Conservation (phyloP, 2,329 filamentous ascomycete species). For the Elsinoe necatrix region DNA sequence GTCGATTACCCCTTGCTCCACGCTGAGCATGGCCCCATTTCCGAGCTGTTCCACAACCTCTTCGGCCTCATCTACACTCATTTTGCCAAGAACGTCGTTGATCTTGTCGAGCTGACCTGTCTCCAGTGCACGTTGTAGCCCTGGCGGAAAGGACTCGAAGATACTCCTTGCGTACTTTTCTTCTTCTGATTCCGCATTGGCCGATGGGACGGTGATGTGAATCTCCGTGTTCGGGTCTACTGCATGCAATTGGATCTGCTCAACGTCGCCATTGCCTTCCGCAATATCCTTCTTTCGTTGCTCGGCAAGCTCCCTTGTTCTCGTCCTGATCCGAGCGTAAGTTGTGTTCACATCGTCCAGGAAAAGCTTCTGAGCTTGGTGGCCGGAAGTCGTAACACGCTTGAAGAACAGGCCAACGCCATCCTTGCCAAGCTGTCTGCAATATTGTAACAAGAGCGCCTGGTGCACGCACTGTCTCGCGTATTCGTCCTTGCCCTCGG, state of each 20-base stretch:
- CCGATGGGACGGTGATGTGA: slow-evolving; percentile 72
- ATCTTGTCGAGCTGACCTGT: slow-evolving; percentile 84
- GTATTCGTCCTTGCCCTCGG: slow-evolving; percentile 64
- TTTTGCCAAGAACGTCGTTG: slow-evolving; percentile 77
- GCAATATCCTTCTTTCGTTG: slow-evolving; percentile 43
- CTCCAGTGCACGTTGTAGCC: slow-evolving; percentile 72
- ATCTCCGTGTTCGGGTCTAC: slow-evolving; percentile 92
- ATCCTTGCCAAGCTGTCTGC: slow-evolving; percentile 76
- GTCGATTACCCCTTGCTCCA: slow-evolving; percentile 92
- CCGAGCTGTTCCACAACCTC: slow-evolving; percentile 72
- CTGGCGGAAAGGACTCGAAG: slow-evolving; percentile 75
- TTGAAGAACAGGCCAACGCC: slow-evolving; percentile 93
- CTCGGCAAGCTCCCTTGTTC: slow-evolving; percentile 63
- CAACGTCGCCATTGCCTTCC: slow-evolving; percentile 57
- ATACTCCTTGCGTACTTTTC: slow-evolving; percentile 59
- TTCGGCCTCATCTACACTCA: slow-evolving; percentile 83
- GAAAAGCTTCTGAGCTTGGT: slow-evolving; percentile 87
- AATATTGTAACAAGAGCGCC: slow-evolving; percentile 87
- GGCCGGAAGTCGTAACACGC: slow-evolving; percentile 78
- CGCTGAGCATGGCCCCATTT: slow-evolving; percentile 76
- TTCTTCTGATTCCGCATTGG: slow-evolving; percentile 54
- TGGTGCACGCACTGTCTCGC: slow-evolving; percentile 87
- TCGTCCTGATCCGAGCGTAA: slow-evolving; percentile 69
- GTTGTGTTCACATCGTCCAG: slow-evolving; percentile 86
- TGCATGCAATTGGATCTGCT: slow-evolving; percentile 95